Evolutionary conservation across 1,139 yeast genomes (phyloP), one percentile per base, ranked within the genome.

Genomic region (Scheffersomyces insectosa): DNA sequence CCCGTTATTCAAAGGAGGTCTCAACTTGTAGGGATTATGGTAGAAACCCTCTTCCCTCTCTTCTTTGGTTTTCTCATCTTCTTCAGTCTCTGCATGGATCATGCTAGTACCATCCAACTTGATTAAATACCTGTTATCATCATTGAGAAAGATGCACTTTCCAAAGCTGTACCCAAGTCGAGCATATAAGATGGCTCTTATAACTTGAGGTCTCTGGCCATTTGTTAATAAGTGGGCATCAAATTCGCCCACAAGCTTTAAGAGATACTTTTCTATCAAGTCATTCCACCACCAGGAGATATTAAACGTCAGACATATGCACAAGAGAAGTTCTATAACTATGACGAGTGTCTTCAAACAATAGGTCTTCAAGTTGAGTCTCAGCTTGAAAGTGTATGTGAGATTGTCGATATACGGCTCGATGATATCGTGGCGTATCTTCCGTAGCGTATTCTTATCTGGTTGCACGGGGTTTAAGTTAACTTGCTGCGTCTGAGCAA

Each of bases 391-490:
- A 55, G 85, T 65, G 49, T 74, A 65, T 14, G 68, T 49, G 5
- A 88, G 75, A 38, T 85, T 79, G 50, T 88, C 95, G 37, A 86
- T 66, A 53, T 81, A 72, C 1, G 91, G 88, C 47, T 79, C 86
- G 11, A 85, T 71, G 16, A 80, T 72, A 48, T 80, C 80, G 56
- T 81, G 85, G 47, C 82, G 74, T 51, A 82, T 77, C 46, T 82
- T 82, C 6, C 82, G 69, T 10, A 85, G 69, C 11, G 86, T 79
- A 44, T 84, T 77, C 43, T 62, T 69, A 50, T 74, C 79, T 0
- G 74, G 73, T 1, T 61, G 55, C 12, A 48, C 44, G 1, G 56
- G 54, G 16, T 43, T 49, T 16, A 52, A 33, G 11, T 51, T 49
- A 35, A 42, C 41, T 45, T 62, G 65, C 47, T 72, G 78, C 11